These are phyloP conservation scores for Gossypium davidsonii DNA, from an alignment of 441 rosid genomes.

Conservation along the genomic window DNA sequence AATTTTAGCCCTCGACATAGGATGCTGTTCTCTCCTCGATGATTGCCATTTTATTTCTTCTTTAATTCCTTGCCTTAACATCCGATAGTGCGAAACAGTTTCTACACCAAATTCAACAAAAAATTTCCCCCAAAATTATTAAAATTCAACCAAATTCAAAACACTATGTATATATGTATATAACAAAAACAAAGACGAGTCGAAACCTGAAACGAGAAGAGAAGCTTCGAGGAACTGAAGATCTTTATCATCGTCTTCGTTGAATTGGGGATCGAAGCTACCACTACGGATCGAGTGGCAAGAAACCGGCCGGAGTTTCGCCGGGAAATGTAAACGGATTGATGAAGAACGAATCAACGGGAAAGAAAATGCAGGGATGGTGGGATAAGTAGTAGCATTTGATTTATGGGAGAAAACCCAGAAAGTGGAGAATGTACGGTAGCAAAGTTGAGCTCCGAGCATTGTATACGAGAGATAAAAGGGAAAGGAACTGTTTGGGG, in stretches of 20 bases:
- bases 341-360: slow-evolving; percentile 20
- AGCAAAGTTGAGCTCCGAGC: slow-evolving; percentile 25
- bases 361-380: slow-evolving; percentile 10
- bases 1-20: slow-evolving; percentile 29
- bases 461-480: slow-evolving; percentile 6
- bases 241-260: slow-evolving; percentile 31
- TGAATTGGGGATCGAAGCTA: slow-evolving; percentile 36
- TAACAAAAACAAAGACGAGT: neutral
- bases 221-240: slow-evolving; percentile 65
- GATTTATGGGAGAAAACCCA: slow-evolving; percentile 13
- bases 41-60: slow-evolving; percentile 32
- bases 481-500: neutral
- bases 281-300: slow-evolving; percentile 44
- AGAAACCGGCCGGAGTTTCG: slow-evolving; percentile 30
- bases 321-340: slow-evolving; percentile 25
- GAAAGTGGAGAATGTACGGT: slow-evolving; percentile 14
- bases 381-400: slow-evolving; percentile 3
- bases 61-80: slow-evolving; percentile 39
- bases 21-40: slow-evolving; percentile 15
- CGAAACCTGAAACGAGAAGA: slow-evolving; percentile 64
- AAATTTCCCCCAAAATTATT: too few species aligned
- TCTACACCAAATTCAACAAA: slow-evolving; percentile 17
- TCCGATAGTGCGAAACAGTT: slow-evolving; percentile 39
- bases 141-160: too few species aligned
- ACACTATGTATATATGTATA: too few species aligned